A percentile compares a stretch with the other conserved stretches of the same genome.
Evolutionary conservation across 768 basidiomycete genomes (phyloP).

Genomic region (Leucocoprinus sp.): DNA sequence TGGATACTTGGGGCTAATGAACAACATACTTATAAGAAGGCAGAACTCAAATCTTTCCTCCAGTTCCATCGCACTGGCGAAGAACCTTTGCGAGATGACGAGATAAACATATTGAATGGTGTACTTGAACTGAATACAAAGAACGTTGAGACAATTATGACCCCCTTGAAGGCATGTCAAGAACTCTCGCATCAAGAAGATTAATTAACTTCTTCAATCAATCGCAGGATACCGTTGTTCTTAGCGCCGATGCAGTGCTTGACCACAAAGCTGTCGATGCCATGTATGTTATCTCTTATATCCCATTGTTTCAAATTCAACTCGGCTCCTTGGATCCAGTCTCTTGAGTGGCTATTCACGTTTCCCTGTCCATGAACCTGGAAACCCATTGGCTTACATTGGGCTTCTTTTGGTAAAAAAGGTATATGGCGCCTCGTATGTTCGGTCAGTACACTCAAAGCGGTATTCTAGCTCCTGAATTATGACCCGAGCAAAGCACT

Average conservation of each 20-base stretch:
- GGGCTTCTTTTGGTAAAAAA: slow-evolving; percentile 82
- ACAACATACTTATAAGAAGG: slow-evolving; percentile 73
- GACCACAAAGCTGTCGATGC: slow-evolving; percentile 73
- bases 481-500: slow-evolving; percentile 82
- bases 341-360: slow-evolving; percentile 83
- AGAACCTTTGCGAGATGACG: slow-evolving; percentile 73
- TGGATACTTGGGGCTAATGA: slow-evolving; percentile 69
- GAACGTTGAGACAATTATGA: slow-evolving; percentile 75
- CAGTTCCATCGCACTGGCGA: slow-evolving; percentile 73
- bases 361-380: slow-evolving; percentile 79
- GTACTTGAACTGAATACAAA: slow-evolving; percentile 74
- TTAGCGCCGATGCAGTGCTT: slow-evolving; percentile 70
- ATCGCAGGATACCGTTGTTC: slow-evolving; percentile 68
- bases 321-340: slow-evolving; percentile 23
- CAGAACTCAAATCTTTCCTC: slow-evolving; percentile 70
- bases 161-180: slow-evolving; percentile 52
- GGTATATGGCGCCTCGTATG: slow-evolving; percentile 27
- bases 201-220: not conserved
- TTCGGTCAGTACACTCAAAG: no score
- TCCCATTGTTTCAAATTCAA: not conserved
- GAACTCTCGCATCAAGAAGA: not conserved
- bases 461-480: slow-evolving; percentile 69
- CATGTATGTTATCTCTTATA: slow-evolving; percentile 36
- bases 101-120: slow-evolving; percentile 74
- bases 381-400: slow-evolving; percentile 59